Base-by-base conservation (phyloP, 768 basidiomycete species). In the Tylopilus sp. region DNA sequence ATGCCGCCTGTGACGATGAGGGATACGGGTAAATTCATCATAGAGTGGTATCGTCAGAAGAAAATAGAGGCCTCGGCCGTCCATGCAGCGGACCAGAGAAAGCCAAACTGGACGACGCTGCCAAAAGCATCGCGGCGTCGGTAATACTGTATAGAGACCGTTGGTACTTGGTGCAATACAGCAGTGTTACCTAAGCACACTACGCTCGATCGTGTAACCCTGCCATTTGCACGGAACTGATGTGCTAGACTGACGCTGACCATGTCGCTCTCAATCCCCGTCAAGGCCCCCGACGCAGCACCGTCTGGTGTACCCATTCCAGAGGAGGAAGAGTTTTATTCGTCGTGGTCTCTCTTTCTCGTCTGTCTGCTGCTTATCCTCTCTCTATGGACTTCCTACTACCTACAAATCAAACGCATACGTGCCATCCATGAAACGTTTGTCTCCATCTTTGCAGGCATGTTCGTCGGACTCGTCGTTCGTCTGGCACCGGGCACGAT, bases 331-430 rank as follows among this genome's bases (percentile, higher is more conserved):
- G 92, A 94, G 66, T 89, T 85, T 68, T 93, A 92, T 71, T 92
- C 89, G 14, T 92, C 91, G 29, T 92, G 92, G 89, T 92, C 90
- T n/a, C 82, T 94, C 21, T 91, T 93, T 71, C 86, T 94, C 48
- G 92, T 93, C 61, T 92, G 92, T 76, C 71, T 92, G 56, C 85
- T 99, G 30, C 87, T 99, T 55, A 89, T 98, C 50, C 77, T 97
- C 57, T 97, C 96, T 9, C 82, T 99, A 53, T 92, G 87, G 82
- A 97, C 93, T 21, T 94, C 92, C 25, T 99, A 99, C 75, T 98
- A 98, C 66, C 84, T 99, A 5, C 95, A 98, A 78, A 92, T 98
- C 65, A 93, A 95, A 69, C 81, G 89, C 45, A 99, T 99, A 74
- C 84, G 94, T 51, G 89, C 92, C 17, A 82, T 99, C 13, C 94